Evolutionary conservation across 2,329 filamentous ascomycete genomes (phyloP).

Genomic region (Stylonectria norvegica): DNA sequence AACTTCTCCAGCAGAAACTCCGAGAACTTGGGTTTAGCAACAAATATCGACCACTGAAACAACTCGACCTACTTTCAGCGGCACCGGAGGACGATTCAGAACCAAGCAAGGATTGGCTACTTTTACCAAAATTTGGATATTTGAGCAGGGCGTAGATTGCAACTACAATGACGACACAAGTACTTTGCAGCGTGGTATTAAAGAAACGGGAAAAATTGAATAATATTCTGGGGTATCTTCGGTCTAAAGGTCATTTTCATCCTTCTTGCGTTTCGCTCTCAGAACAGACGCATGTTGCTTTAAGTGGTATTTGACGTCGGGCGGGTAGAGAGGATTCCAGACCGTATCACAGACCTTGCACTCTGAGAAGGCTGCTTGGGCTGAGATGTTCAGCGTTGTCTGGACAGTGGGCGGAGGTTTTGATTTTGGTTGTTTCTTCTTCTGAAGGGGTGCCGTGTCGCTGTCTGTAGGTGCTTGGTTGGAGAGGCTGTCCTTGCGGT

Average conservation of each 20-base stretch:
- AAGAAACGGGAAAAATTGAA: neutral
- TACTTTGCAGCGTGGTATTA: too few relatives aligned
- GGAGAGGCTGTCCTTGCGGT: neutral
- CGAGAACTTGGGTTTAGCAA: too few relatives aligned
- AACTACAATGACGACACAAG: too few relatives aligned
- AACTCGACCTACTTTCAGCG: too few relatives aligned
- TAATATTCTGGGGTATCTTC: constrained; percentile 17
- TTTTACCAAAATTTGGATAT: too few relatives aligned
- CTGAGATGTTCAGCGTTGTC: constrained; percentile 44
- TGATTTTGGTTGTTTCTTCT: constrained; percentile 14
- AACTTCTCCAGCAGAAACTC: too few relatives aligned
- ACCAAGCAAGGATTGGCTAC: too few relatives aligned
- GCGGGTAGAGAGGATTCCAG: constrained; percentile 43
- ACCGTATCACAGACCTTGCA: constrained; percentile 42
- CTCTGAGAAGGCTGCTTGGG: constrained; percentile 40
- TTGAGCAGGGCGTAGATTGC: too few relatives aligned
- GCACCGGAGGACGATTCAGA: too few relatives aligned
- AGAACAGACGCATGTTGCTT: constrained; percentile 38
- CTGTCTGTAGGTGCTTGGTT: constrained; percentile 6
- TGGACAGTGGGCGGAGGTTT: constrained; percentile 32
- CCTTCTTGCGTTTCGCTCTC: constrained; percentile 25
- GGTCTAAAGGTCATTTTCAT: constrained; percentile 20
- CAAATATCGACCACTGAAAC: too few relatives aligned
- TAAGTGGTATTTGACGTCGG: constrained; percentile 42
- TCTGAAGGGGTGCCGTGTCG: neutral